Evolutionary conservation across 176 grass and related monocot genomes (phyloP), one percentile per base, ranked within the genome.

Genomic region (Triticum monococcum): DNA sequence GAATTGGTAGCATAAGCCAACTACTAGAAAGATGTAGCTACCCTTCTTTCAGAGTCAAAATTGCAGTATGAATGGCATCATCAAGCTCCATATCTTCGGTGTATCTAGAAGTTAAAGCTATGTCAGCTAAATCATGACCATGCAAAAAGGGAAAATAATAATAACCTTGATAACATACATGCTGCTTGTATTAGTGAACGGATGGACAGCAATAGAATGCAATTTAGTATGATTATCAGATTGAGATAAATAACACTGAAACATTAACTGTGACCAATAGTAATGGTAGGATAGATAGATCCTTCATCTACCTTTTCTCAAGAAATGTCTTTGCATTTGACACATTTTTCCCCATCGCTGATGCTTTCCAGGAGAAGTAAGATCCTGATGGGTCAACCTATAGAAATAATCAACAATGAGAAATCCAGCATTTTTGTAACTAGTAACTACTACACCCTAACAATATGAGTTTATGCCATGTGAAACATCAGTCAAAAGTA

Each of bases 341-440:
- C 22, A 98, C 93, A 62, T 98, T 98, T 91, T 98, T 98, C 8
- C 96, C 96, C 93, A 96, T 98, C 25, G 96, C 96, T 88, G 96
- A 98, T 73, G 96, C 96, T 87, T 98, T 98, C 96, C 96, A 96
- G n/a, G 96, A 96, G 84, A 98, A 98, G 84, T 98, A 98, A 9
- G 96, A 98, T 79, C 96, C 96, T 74, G 96, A 98, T 25, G 96
- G 93, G 56, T 98, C 96, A 75, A 98, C 96, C 96, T 98, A 77
- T 12, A 81, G 41, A 86, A 83, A 83, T 20, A 84, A 52, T 2
- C 10, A 75, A 75, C 2, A 30, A 77, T 36, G 50, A 85, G 20
- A 12, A 8, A 37, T 80, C 10, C 57, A 66, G 9, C 12, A 78
- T 78, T 79, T 57, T 59, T 59, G 54, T 59, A 3, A 59, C 54